A percentile compares a stretch with the other conserved stretches of the same genome.
These are phyloP conservation scores for Isabelozyma pseudorhagii DNA, from an alignment of 805 yeast species.

Conservation along the genomic window DNA sequence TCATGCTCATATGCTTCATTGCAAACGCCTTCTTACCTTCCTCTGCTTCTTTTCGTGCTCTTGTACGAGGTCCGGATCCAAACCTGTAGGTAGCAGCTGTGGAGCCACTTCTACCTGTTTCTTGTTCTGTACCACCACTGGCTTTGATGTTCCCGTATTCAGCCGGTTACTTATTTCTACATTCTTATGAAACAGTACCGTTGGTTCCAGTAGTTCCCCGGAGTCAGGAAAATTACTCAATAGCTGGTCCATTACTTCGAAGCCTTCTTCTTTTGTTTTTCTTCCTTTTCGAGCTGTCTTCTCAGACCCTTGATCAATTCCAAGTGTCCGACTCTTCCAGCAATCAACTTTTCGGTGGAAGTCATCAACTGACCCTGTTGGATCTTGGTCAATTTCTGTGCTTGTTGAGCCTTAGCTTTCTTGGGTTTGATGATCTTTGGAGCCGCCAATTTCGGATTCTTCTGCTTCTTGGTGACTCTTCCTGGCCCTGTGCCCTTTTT, in stretches of 20 bases:
- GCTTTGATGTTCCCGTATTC: neutral
- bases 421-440: slow-evolving; percentile 71
- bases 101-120: neutral
- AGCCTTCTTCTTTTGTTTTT: slow-evolving; percentile 32
- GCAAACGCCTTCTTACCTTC: slow-evolving; percentile 6
- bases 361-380: slow-evolving; percentile 52
- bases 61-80: slow-evolving; percentile 22
- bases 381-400: slow-evolving; percentile 55
- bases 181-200: neutral
- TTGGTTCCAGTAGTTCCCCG: neutral
- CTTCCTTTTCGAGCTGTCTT: slow-evolving; percentile 69
- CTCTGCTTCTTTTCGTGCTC: slow-evolving; percentile 11
- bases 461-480: slow-evolving; percentile 62
- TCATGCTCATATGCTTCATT: neutral
- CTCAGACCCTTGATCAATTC: slow-evolving; percentile 90
- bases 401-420: slow-evolving; percentile 45
- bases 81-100: slow-evolving; percentile 17
- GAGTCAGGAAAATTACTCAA: neutral
- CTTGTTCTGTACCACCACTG: neutral
- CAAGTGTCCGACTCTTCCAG: slow-evolving; percentile 90
- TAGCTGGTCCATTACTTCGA: neutral
- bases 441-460: slow-evolving; percentile 63
- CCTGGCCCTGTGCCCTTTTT: slow-evolving; percentile 38
- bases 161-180: neutral
- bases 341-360: slow-evolving; percentile 79